phyloP scores from a whole-genome alignment of 352 stramenopile species.

The Vaucheria bursata region DNA sequence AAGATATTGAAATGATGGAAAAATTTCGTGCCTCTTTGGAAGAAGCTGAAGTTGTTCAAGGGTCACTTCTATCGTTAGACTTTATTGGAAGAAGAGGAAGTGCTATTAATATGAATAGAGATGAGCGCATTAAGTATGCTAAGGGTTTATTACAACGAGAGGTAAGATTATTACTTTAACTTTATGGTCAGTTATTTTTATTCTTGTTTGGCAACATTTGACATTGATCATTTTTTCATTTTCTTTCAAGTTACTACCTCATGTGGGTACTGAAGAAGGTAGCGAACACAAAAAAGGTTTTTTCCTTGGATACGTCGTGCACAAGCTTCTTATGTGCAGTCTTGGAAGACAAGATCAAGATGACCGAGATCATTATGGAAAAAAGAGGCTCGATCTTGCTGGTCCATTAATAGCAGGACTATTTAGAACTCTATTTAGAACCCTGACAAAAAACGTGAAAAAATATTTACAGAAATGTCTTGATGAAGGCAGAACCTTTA shows the following conservation, averaged over 20 bases:
- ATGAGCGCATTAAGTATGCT: conserved; percentile 95
- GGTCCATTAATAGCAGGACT: conserved; percentile 90
- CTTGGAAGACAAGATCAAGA: conserved; percentile 92
- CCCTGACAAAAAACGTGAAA: conserved; percentile 96
- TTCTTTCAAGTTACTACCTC: conserved; percentile 85
- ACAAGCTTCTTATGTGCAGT: conserved; percentile 98
- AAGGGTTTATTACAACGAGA: conserved; percentile 98
- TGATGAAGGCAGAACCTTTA: conserved; percentile 86
- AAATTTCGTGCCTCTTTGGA: conserved; percentile 82
- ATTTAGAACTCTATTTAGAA: conserved; percentile 96
- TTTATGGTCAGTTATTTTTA: too few relatives aligned
- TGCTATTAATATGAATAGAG: conserved; percentile 66
- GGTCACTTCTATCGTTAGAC: conserved; percentile 92
- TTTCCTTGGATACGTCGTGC: conserved; percentile 69
- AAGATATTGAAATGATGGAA: conserved; percentile 45
- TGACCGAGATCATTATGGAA: conserved; percentile 99
- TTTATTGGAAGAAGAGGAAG: conserved; percentile 94
- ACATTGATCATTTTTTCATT: too few relatives aligned
- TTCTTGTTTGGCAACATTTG: too few relatives aligned
- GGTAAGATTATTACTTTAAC: conserved; percentile 42
- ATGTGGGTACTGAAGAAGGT: conserved; percentile 95
- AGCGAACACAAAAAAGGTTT: conserved; percentile 83
- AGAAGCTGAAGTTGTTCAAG: conserved; percentile 96
- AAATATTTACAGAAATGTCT: conserved; percentile 79
- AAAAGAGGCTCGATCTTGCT: conserved; percentile 98